phyloP scores from a whole-genome alignment of 176 grass and related monocot species.

The Triticum urartu region DNA sequence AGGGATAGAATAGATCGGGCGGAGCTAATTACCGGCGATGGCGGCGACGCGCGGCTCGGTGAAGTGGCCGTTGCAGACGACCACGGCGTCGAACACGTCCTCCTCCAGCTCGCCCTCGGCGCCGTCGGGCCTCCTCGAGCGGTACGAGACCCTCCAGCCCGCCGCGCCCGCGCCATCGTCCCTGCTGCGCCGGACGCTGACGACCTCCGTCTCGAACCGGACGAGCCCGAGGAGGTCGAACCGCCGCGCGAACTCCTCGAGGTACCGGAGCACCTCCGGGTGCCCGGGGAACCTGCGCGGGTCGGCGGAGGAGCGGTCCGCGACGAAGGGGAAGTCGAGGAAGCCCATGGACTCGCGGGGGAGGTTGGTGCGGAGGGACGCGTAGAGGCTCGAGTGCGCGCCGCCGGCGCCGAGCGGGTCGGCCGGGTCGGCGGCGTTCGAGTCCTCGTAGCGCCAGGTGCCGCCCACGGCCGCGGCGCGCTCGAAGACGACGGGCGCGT shows the following conservation, averaged over 20 bases:
- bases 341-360: constrained; percentile 72
- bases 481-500: constrained; percentile 66
- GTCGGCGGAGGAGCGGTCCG: no score
- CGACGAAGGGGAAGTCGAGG: constrained; percentile 76
- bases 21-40: constrained; percentile 41
- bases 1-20: no score
- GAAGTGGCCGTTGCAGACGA: constrained; percentile 56
- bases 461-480: constrained; percentile 52
- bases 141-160: constrained; percentile 17
- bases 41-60: constrained; percentile 47
- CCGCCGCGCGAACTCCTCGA: constrained; percentile 45
- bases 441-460: constrained; percentile 68
- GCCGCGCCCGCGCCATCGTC: background rate
- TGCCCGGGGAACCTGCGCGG: constrained; percentile 47
- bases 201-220: constrained; percentile 46
- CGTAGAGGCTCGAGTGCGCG: constrained; percentile 61
- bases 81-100: constrained; percentile 45
- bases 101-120: background rate
- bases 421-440: no score
- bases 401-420: no score
- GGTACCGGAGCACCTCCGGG: constrained; percentile 54
- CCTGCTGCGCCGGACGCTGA: constrained; percentile 9
- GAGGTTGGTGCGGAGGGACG: constrained; percentile 64
- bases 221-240: constrained; percentile 38
- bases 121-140: background rate